These are phyloP conservation scores for Monosporozyma yasuniensis DNA, from an alignment of 805 yeast species.

Conservation along the genomic window DNA sequence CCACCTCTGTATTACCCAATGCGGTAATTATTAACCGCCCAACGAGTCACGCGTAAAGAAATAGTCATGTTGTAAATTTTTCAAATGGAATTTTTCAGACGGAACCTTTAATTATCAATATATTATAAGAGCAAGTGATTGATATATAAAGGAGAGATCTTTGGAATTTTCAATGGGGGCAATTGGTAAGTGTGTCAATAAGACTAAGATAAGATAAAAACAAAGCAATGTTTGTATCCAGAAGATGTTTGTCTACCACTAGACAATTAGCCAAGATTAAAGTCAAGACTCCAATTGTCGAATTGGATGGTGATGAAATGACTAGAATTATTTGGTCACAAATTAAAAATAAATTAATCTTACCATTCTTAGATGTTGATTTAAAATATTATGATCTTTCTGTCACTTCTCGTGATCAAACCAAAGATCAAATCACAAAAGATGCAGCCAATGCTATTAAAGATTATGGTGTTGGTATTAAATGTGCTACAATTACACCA, in stretches of 20 bases:
- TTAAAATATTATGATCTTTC: conserved; percentile 71
- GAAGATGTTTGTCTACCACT: conserved; percentile 23
- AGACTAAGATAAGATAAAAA: no score
- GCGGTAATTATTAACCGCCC: no score
- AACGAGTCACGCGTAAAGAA: no score
- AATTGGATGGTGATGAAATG: conserved; percentile 81
- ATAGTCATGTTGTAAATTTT: no score
- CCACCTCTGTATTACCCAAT: no score
- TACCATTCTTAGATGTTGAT: conserved; percentile 64
- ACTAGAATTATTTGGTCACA: conserved; percentile 75
- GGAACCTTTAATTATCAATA: no score
- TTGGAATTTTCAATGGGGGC: no score
- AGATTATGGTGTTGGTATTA: conserved; percentile 70
- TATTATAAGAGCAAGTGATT: no score
- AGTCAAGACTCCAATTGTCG: conserved; percentile 67
- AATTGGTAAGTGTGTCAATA: no score
- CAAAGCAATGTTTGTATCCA: conserved; percentile 3
- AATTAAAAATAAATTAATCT: conserved; percentile 58
- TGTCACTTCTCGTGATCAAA: conserved; percentile 56
- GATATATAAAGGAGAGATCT: no score
- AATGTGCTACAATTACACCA: conserved; percentile 82
- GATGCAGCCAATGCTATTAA: conserved; percentile 73
- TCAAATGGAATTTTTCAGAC: no score
- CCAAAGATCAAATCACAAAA: conserved; percentile 63
- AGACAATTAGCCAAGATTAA: conserved; percentile 44